Evolutionary conservation across 2,329 filamentous ascomycete species (phyloP), one percentile per base, ranked within the genome.

Genomic region (Dactylellina haptotyla): DNA sequence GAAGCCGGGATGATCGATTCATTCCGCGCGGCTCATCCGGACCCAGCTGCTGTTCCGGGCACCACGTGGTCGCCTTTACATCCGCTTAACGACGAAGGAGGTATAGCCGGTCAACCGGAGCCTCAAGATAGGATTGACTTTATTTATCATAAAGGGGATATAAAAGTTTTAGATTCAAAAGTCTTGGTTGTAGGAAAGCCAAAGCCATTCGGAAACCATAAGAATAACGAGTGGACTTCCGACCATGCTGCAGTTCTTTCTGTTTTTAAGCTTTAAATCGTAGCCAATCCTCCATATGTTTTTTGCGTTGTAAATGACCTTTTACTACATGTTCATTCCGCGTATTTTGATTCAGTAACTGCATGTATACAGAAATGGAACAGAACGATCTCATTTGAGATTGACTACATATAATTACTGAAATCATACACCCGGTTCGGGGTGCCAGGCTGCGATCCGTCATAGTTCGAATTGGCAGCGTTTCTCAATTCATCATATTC

Each of bases 111-210:
- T 8, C 72, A 78, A 0, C 51, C 77, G 0, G 82, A 83, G 77
- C 82, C 82, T 0, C 76, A 80, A 50, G 82, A 83, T 62, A 75
- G 82, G 12, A 83, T 83, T 34, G 82, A 83, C 75, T 83, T 83
- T 61, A 79, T 83, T 20, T 82, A 82, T 34, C 79, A 82, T 76
- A 81, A 80, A 66, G 81, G 81, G 0, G 53, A 62, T 1, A 69
- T 83, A 2, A 77, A 77, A 30, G 78, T 80, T 0, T 30, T 79
- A 0, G 76, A 76, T n/a, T 82, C 82, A 0, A 71, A 78, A 4
- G 76, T 75, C 0, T 20, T 80, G 0, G 76, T 83, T 0, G 78
- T 80, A 0, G 82, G 82, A 1, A 75, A 78, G 0, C 81, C 81
- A 0, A 78, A 76, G 54, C 75, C 80, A 1, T 62, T 78, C 50